Conservation (phyloP, 1,284 basidiomycete genomes). For the Sutorius eximius region DNA sequence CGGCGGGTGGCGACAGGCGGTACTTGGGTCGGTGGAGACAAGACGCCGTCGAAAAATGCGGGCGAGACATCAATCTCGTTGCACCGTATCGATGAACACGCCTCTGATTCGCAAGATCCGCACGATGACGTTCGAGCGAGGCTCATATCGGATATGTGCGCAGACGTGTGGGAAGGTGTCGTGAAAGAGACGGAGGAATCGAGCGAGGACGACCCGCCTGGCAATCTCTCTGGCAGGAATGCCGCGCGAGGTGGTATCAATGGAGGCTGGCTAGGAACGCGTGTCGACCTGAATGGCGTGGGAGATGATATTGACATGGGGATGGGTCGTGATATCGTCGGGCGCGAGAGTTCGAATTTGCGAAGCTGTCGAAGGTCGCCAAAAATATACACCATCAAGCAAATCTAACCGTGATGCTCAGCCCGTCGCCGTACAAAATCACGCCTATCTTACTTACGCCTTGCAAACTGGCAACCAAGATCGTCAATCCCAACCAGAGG, state of each 20-base stretch:
- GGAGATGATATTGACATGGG: conserved; percentile 26
- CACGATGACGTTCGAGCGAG: conserved; percentile 8
- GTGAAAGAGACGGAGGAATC: conserved; percentile 14
- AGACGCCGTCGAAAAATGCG: conserved; percentile 57
- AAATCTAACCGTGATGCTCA: too few relatives aligned
- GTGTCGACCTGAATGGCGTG: not conserved
- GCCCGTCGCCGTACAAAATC: too few relatives aligned
- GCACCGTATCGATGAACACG: conserved; percentile 18
- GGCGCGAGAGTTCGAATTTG: conserved; percentile 70
- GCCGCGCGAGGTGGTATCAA: conserved; percentile 19
- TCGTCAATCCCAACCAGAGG: conserved; percentile 65
- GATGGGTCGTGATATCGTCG: conserved; percentile 55
- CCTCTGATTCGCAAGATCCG: conserved; percentile 22
- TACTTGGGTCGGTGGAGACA: conserved; percentile 32
- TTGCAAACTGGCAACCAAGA: conserved; percentile 62
- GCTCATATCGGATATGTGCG: conserved; percentile 11
- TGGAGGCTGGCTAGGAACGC: not conserved
- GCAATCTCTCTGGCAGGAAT: too few relatives aligned
- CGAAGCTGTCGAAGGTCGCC: too few relatives aligned
- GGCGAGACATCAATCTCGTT: conserved; percentile 55
- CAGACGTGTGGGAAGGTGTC: not conserved
- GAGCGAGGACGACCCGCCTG: not conserved
- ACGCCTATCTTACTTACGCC: conserved; percentile 42
- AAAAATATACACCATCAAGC: too few relatives aligned
- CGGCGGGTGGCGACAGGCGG: conserved; percentile 18